Conservation (phyloP, 495 filamentous ascomycete genomes). For the Aspergillus ostianus region DNA sequence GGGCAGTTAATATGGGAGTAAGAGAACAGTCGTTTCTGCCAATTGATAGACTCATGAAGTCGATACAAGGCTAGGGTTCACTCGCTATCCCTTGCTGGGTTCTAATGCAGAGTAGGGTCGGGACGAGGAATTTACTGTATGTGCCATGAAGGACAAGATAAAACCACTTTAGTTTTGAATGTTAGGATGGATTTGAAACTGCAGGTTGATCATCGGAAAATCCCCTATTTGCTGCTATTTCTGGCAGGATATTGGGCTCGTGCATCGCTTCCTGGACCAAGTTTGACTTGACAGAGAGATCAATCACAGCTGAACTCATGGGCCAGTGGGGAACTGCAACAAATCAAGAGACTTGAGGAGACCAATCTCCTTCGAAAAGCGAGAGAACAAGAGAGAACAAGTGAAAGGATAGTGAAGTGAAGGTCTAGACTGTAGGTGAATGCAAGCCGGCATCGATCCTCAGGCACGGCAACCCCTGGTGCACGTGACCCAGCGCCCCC, state of each 20-base stretch:
- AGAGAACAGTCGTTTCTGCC: too few species aligned
- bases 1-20: too few species aligned
- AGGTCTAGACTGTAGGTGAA: not conserved
- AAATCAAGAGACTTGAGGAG: not conserved
- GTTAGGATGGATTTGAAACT: not conserved
- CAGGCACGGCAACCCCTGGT: slow-evolving; percentile 6
- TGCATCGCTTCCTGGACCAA: not conserved
- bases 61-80: not conserved
- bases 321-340: not conserved
- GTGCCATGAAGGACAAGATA: too few species aligned
- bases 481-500: slow-evolving; percentile 33
- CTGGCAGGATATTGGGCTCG: not conserved
- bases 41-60: not conserved
- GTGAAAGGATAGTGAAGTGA: not conserved
- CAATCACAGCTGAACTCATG: not conserved
- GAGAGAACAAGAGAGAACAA: not conserved
- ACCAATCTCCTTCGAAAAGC: too few species aligned
- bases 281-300: not conserved
- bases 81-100: not conserved
- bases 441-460: not conserved
- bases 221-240: not conserved
- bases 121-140: not conserved
- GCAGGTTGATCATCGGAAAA: not conserved
- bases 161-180: not conserved
- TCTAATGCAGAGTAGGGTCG: not conserved